Conservation (phyloP, 306 rosid species). For the Begonia masoniana region DNA sequence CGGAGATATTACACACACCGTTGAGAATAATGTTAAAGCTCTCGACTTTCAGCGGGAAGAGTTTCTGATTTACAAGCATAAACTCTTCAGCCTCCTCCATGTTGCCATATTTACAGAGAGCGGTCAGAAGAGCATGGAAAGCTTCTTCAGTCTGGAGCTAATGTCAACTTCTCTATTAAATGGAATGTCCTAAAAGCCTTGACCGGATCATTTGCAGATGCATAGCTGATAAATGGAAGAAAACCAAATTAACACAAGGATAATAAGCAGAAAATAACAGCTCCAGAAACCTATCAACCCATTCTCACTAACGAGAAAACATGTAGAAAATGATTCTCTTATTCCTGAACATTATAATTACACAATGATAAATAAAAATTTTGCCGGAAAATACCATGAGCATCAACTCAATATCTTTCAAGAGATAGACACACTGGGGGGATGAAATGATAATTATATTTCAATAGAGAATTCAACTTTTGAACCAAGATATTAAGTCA, state of each 20-base stretch:
- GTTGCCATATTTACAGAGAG: constrained; percentile 61
- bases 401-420: too few relatives aligned
- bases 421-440: too few relatives aligned
- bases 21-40: constrained; percentile 73
- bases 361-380: neutral
- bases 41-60: constrained; percentile 50
- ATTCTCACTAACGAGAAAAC: neutral
- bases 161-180: constrained; percentile 64
- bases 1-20: constrained; percentile 70
- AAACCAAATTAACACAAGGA: neutral
- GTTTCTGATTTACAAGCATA: constrained; percentile 64
- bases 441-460: too few relatives aligned
- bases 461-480: too few relatives aligned
- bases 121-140: constrained; percentile 34
- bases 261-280: constrained; percentile 4
- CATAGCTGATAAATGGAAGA: constrained; percentile 50
- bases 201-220: constrained; percentile 41
- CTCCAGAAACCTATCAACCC: neutral
- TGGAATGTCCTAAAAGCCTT: constrained; percentile 53
- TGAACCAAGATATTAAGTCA: too few relatives aligned
- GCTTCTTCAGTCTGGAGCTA: constrained; percentile 70
- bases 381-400: neutral
- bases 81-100: constrained; percentile 90
- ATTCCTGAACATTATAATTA: neutral
- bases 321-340: neutral